Conservation (phyloP, 306 rosid species). For the Cucurbita maxima region DNA sequence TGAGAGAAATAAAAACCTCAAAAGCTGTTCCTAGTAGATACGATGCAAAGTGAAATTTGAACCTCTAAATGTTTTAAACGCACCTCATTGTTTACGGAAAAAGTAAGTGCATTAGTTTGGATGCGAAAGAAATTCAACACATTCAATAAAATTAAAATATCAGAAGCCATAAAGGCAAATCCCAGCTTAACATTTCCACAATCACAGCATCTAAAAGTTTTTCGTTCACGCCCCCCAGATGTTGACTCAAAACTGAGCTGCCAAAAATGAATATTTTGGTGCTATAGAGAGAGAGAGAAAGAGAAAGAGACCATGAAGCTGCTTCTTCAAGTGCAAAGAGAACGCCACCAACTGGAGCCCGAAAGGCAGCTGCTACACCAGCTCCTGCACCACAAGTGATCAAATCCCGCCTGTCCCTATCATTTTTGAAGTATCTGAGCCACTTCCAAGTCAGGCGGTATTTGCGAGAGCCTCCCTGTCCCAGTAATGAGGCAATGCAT, state of each 20-base stretch:
- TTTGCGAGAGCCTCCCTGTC: slow-evolving; percentile 72
- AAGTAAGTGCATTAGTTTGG: background rate
- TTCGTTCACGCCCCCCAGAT: background rate
- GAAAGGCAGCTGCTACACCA: slow-evolving; percentile 80
- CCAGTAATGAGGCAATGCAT: slow-evolving; percentile 59
- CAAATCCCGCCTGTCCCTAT: slow-evolving; percentile 63
- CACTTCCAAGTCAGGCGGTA: slow-evolving; percentile 57
- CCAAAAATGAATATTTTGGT: background rate
- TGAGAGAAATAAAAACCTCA: background rate
- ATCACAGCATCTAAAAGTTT: background rate
- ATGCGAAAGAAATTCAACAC: background rate
- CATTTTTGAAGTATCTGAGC: slow-evolving; percentile 65
- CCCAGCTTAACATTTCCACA: background rate
- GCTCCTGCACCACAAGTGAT: slow-evolving; percentile 85
- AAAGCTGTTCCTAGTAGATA: background rate
- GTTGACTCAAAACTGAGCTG: background rate
- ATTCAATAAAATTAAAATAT: background rate
- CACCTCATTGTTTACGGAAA: background rate
- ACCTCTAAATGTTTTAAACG: background rate
- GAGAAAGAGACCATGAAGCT: slow-evolving; percentile 65
- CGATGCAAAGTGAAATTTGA: background rate
- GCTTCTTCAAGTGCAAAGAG: slow-evolving; percentile 84
- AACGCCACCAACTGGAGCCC: slow-evolving; percentile 87
- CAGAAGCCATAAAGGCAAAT: background rate
- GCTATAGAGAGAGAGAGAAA: slow-evolving; percentile 7